Conservation (phyloP, 257 asterid species). For the Lycium ferocissimum region DNA sequence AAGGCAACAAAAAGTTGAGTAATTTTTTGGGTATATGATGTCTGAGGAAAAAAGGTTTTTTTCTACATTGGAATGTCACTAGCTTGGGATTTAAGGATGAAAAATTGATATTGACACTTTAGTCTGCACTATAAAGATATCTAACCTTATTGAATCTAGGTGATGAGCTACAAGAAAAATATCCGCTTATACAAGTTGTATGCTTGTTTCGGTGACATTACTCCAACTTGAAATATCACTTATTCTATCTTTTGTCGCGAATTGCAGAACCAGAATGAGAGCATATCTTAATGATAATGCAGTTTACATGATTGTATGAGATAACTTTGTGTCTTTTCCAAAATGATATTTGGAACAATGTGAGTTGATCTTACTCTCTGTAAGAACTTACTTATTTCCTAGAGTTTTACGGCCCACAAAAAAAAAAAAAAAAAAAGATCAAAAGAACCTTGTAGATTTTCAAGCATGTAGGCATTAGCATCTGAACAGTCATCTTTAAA, state of each 20-base stretch:
- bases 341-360: not conserved
- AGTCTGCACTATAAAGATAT: not conserved
- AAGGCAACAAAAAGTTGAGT: not conserved
- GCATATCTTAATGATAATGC: not conserved
- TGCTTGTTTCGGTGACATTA: not conserved
- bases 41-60: not conserved
- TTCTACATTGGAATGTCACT: not conserved
- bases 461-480: not conserved
- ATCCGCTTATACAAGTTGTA: not conserved
- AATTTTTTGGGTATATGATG: not conserved
- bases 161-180: not conserved
- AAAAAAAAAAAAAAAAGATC: not conserved
- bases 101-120: not conserved
- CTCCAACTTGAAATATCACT: not conserved
- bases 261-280: not conserved
- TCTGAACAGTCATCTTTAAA: not conserved
- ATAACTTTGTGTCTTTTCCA: not conserved
- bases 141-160: not conserved
- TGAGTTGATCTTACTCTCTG: not conserved
- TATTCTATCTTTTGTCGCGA: not conserved
- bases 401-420: not conserved
- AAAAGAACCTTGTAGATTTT: not conserved
- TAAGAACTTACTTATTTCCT: not conserved
- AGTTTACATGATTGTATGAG: not conserved
- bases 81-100: not conserved